Evolutionary conservation across 192 early-diverging fungal genomes (phyloP), one percentile per base, ranked within the genome.

Genomic region (Polychytrium aggregatum): DNA sequence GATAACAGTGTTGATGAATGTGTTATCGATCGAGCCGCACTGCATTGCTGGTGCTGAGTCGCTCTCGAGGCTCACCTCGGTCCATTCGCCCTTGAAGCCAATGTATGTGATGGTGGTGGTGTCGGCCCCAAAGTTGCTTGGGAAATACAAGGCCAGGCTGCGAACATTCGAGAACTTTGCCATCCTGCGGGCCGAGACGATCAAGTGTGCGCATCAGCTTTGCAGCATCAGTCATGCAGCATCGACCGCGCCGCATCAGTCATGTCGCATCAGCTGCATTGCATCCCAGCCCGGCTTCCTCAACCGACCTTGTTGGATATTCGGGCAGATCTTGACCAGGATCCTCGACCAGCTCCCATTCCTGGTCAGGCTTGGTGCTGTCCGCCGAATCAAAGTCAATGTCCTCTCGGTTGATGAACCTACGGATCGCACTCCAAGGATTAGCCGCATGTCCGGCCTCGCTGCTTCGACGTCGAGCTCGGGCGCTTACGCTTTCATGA

Each of bases 41-140:
- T 11, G 9, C 35, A 37, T 11, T 16, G n/a, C 35, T 16, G 9
- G 9, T 37, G 9, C n/a, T 16, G 9, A 37, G 35, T 37, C 29
- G 14, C 1, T 1, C 16, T 13, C 1, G 16, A 30, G 8, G 5
- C 10, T 20, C 25, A 79, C 79, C 68, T 80, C 73, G 44, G 75
- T 81, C 75, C 80, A 92, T 53, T 94, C 94, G 33, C 95, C 95
- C 47, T 90, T 87, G 55, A 98, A 78, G 10, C 87, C 89, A 63
- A 98, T 66, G 52, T 82, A 98, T 16, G 58, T 65, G 30, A 98
- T 73, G 34, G 60, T 66, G 18, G 86, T 86, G 2, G 68, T 70
- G n/a, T 87, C 86, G 29, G 55, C 85, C 13, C 82, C 84, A 64
- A 81, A 88, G 53, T 87, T 88, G 3, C 60, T 63, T 2, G 84